Conservation (phyloP, 768 basidiomycete species). For the Boletus barrowsii region DNA sequence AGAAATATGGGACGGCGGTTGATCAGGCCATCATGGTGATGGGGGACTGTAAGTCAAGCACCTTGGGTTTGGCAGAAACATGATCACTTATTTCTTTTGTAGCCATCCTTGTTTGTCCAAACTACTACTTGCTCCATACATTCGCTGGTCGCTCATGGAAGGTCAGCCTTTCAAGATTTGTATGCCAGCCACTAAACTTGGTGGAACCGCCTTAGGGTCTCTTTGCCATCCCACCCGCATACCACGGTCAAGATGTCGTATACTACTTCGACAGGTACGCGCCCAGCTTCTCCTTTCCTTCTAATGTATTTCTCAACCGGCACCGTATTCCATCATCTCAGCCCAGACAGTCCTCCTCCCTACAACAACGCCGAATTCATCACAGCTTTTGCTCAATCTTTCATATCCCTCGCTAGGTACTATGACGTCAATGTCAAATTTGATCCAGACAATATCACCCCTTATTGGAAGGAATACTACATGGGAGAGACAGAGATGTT, state of each 20-base stretch:
- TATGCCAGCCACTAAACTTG: conserved; percentile 3
- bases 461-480: conserved; percentile 7
- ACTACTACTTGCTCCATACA: conserved; percentile 29
- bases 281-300: background rate
- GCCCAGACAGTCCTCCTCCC: conserved; percentile 2
- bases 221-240: conserved; percentile 30
- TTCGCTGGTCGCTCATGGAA: conserved; percentile 34
- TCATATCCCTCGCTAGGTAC: conserved; percentile 22
- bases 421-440: conserved; percentile 23
- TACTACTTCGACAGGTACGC: conserved; percentile 39
- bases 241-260: conserved; percentile 31
- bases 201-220: conserved; percentile 19
- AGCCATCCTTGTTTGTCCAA: conserved; percentile 39
- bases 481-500: conserved; percentile 11
- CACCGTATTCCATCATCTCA: background rate
- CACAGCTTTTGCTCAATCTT: conserved; percentile 25
- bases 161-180: conserved; percentile 25
- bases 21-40: conserved; percentile 36
- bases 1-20: conserved; percentile 28
- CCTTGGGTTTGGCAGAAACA: background rate
- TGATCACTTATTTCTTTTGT: background rate
- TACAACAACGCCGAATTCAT: conserved; percentile 30
- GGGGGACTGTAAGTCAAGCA: conserved; percentile 37
- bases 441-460: conserved; percentile 17
- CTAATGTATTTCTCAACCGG: background rate